A percentile compares a stretch with the other conserved stretches of the same genome.
Evolutionary conservation across 768 basidiomycete species (phyloP).

Genomic region (Lentinula boryana): DNA sequence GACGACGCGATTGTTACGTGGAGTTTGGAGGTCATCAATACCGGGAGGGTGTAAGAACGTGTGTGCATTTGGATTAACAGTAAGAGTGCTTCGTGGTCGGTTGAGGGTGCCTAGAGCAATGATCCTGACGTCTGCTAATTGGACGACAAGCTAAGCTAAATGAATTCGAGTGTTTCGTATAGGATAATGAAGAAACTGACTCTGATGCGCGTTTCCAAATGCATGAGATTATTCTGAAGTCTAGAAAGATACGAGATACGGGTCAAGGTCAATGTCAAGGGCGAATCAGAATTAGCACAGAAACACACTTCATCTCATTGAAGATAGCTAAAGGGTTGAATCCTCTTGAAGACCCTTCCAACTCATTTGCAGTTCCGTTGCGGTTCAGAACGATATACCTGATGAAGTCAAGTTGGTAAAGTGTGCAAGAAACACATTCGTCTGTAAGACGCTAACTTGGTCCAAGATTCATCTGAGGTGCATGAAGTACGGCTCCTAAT

Average conservation of each 20-base stretch:
- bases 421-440: not conserved
- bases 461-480: slow-evolving; percentile 79
- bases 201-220: slow-evolving; percentile 60
- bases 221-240: slow-evolving; percentile 60
- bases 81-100: slow-evolving; percentile 48
- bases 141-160: slow-evolving; percentile 52
- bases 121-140: slow-evolving; percentile 67
- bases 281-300: not conserved
- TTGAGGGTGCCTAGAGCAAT: slow-evolving; percentile 64
- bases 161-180: not conserved
- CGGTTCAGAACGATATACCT: slow-evolving; percentile 76
- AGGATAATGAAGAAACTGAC: slow-evolving; percentile 31
- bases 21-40: slow-evolving; percentile 28
- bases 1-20: slow-evolving; percentile 16
- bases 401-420: slow-evolving; percentile 6
- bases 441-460: slow-evolving; percentile 45
- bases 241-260: slow-evolving; percentile 25
- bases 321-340: slow-evolving; percentile 67
- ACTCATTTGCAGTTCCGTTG: slow-evolving; percentile 68
- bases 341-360: slow-evolving; percentile 59
- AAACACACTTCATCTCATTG: slow-evolving; percentile 66
- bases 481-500: slow-evolving; percentile 55
- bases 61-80: slow-evolving; percentile 64
- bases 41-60: slow-evolving; percentile 66
- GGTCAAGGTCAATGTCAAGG: not conserved